Base-by-base conservation (phyloP, 495 filamentous ascomycete species). In the Penicillium angulare region DNA sequence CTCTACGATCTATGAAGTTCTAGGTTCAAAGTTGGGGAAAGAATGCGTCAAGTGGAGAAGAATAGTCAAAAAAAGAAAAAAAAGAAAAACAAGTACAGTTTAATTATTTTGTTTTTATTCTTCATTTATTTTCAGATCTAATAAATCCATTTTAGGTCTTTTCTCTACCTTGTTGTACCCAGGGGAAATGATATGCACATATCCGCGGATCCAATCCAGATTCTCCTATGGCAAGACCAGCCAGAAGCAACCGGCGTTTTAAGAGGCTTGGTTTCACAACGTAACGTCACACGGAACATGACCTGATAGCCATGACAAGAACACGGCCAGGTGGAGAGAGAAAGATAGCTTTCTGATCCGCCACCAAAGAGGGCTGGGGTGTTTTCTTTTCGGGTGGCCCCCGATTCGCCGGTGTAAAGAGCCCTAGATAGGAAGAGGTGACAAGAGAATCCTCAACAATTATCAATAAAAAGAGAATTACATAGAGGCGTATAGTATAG, bases 251-350 rank as follows among this genome's bases (percentile, higher is more conserved):
- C 53, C 52, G 59, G 61, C 49, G 43, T 63, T 60, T 65, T 63
- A n/a, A 56, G 49, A 63, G 51, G 26, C 47, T 24, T 57, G 54
- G 64, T 67, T 67, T 59, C 64, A 67, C 64, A 65, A 57, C 49
- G 64, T 65, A 65, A 67, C 64, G 64, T 67, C 64, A 59, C 64
- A 67, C 63, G 49, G 50, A 48, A 49, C 46, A 67, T 64, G 61
- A 58, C 64, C 56, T 55, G 60, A 56, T 64, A 50, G 57, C 48
- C 56, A 64, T 57, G 57, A 57, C 49, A 47, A 59, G 49, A 59
- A 57, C 35, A 55, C 48, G 47, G 45, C 52, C 44, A 49, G 57
- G 26, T 36, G 40, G 22, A 36, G 52, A 52, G 44, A 43, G 47
- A 38, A 51, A 18, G 12, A 20, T 41, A 52, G 53, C 40, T 40